These are phyloP conservation scores for Metschnikowia sp. DNA, from an alignment of 805 yeast genomes.

Conservation along the genomic window DNA sequence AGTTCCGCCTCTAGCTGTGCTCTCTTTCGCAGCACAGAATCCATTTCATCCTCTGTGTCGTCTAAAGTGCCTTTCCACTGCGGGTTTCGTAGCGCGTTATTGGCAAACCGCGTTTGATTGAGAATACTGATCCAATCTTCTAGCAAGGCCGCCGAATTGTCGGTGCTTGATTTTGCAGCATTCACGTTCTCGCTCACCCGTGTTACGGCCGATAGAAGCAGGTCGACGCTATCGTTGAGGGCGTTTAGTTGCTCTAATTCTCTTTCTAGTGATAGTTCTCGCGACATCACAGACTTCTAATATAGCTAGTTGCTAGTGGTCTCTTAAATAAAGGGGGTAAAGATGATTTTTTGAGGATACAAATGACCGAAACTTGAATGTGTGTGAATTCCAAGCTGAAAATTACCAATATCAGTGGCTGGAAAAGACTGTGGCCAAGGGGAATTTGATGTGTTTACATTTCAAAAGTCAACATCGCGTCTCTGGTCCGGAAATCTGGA, in stretches of 20 bases:
- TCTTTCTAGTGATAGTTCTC: slow-evolving; percentile 19
- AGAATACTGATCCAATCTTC: slow-evolving; percentile 61
- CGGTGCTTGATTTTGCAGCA: slow-evolving; percentile 39
- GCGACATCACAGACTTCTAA: slow-evolving; percentile 9
- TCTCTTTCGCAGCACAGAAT: slow-evolving; percentile 19
- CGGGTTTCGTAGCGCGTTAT: slow-evolving; percentile 24
- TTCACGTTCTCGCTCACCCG: slow-evolving; percentile 28
- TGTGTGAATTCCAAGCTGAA: too few species aligned
- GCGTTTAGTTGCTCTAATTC: slow-evolving; percentile 24
- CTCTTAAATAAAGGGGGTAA: too few species aligned
- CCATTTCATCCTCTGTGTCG: slow-evolving; percentile 21
- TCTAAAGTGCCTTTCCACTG: slow-evolving; percentile 16
- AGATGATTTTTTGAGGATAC: too few species aligned
- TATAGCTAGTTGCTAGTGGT: too few species aligned
- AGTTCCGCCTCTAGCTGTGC: slow-evolving; percentile 25
- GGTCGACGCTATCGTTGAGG: slow-evolving; percentile 32
- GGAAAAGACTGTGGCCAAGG: too few species aligned
- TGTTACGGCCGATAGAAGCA: slow-evolving; percentile 27
- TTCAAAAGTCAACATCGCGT: too few species aligned
- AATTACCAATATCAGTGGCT: too few species aligned
- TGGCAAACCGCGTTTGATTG: slow-evolving; percentile 58
- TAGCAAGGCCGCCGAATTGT: slow-evolving; percentile 46
- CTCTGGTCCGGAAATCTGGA: too few species aligned
- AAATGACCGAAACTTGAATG: too few species aligned
- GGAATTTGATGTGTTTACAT: too few species aligned